These are phyloP conservation scores for Penicillium sp. DNA, from an alignment of 2,329 filamentous ascomycete genomes.

Conservation along the genomic window DNA sequence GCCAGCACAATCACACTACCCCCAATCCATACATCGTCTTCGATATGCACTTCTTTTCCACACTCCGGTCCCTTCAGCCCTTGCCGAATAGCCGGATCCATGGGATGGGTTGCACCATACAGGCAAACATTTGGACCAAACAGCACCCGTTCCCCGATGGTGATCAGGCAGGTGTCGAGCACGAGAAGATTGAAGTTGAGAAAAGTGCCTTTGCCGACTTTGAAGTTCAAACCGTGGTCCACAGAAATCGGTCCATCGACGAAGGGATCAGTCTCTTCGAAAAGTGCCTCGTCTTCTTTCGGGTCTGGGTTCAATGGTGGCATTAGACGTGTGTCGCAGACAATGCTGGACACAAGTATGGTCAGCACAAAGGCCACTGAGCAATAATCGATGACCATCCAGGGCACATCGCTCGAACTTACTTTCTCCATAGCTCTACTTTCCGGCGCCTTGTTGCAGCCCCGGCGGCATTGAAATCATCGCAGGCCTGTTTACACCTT, in stretches of 20 bases:
- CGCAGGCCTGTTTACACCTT: constrained; percentile 26
- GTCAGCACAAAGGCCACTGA: background rate
- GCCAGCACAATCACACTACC: constrained; percentile 46
- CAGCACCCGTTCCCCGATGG: constrained; percentile 52
- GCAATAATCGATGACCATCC: background rate
- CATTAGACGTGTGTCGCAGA: constrained; percentile 22
- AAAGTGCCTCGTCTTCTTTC: constrained; percentile 21
- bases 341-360: constrained; percentile 14
- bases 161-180: constrained; percentile 52
- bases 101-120: constrained; percentile 53
- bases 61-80: constrained; percentile 48
- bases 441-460: constrained; percentile 19
- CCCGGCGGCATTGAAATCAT: constrained; percentile 25
- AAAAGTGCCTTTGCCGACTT: constrained; percentile 48
- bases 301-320: constrained; percentile 18
- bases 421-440: constrained; percentile 27
- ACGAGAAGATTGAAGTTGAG: constrained; percentile 58
- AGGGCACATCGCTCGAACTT: background rate
- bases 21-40: constrained; percentile 49
- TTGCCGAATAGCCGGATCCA: constrained; percentile 47
- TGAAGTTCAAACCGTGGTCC: constrained; percentile 66
- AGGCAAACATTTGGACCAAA: constrained; percentile 54
- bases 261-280: constrained; percentile 42
- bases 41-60: constrained; percentile 48
- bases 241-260: constrained; percentile 62